Conservation (phyloP, 176 grass and related monocot species). For the Juncus inflexus region DNA sequence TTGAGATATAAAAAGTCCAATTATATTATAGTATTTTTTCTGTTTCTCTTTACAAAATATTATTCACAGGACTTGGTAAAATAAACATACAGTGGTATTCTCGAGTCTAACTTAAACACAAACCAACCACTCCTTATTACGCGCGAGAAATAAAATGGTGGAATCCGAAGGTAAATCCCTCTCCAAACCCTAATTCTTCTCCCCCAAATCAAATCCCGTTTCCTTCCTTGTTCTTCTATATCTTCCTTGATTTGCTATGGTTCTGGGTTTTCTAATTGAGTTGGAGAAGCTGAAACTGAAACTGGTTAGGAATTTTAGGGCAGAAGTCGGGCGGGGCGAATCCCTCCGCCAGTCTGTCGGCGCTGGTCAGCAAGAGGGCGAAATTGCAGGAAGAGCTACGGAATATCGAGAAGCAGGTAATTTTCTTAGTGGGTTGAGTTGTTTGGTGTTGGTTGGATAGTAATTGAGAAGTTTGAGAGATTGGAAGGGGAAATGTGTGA, state of each 20-base stretch:
- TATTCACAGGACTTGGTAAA: too few relatives aligned
- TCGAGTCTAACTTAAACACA: too few relatives aligned
- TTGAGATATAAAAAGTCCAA: too few relatives aligned
- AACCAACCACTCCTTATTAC: neutral
- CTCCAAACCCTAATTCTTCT: conserved; percentile 25
- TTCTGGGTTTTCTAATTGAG: neutral
- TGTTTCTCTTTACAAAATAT: too few relatives aligned
- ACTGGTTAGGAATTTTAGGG: conserved; percentile 10
- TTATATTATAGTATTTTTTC: too few relatives aligned
- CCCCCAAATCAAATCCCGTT: conserved; percentile 12
- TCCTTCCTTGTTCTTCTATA: neutral
- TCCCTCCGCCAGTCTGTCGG: conserved; percentile 17
- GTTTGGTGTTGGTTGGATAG: neutral
- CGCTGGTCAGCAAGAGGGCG: conserved; percentile 23
- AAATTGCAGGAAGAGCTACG: conserved; percentile 28
- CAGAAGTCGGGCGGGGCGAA: conserved; percentile 13
- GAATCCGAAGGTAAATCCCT: conserved; percentile 16
- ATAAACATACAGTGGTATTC: too few relatives aligned
- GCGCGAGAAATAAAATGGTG: conserved; percentile 9
- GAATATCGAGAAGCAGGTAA: conserved; percentile 25
- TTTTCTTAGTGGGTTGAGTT: neutral
- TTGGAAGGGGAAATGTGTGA: neutral
- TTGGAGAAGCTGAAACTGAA: neutral
- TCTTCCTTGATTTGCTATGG: neutral
- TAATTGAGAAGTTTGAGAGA: neutral